These are phyloP conservation scores for Dendrocalamus sinicus DNA, from an alignment of 176 grass and related monocot genomes.

Conservation along the genomic window DNA sequence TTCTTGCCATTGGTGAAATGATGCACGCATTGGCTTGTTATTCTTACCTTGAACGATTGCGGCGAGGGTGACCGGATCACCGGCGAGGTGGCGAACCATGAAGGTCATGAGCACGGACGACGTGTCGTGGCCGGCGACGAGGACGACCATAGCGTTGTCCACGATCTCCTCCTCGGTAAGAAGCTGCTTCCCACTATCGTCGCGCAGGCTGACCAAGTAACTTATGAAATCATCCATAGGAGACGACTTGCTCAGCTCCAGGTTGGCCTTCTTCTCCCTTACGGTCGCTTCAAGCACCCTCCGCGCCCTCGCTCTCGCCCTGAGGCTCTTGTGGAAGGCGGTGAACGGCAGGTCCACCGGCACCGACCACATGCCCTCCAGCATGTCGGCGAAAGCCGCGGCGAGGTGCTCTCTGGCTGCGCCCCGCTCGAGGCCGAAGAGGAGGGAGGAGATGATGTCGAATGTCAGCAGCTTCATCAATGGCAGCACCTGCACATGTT, in stretches of 20 bases:
- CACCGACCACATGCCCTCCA: constrained; percentile 54
- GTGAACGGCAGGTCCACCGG: constrained; percentile 62
- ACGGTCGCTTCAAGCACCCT: constrained; percentile 24
- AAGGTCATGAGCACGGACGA: constrained; percentile 59
- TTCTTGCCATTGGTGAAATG: background rate
- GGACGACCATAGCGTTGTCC: constrained; percentile 40
- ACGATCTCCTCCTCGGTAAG: constrained; percentile 62
- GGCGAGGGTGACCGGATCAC: constrained; percentile 37
- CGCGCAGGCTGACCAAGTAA: constrained; percentile 32
- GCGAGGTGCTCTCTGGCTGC: constrained; percentile 36
- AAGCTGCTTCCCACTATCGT: background rate
- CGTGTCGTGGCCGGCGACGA: constrained; percentile 55
- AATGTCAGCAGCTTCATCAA: constrained; percentile 63
- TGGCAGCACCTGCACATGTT: constrained; percentile 17
- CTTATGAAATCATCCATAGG: constrained; percentile 37
- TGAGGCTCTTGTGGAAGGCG: constrained; percentile 47
- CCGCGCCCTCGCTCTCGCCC: constrained; percentile 38
- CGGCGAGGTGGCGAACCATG: constrained; percentile 61
- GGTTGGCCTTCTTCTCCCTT: constrained; percentile 36
- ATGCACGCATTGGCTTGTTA: background rate
- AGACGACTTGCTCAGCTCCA: constrained; percentile 23
- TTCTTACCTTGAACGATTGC: constrained; percentile 37
- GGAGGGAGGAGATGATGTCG: constrained; percentile 52
- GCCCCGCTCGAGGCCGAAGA: constrained; percentile 50
- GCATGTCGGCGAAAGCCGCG: constrained; percentile 42